Percentiles rank a stretch among this genome's conserved stretches.
phyloP scores from a whole-genome alignment of 2,329 filamentous ascomycete genomes.

The Orbilia ellipsospora region DNA sequence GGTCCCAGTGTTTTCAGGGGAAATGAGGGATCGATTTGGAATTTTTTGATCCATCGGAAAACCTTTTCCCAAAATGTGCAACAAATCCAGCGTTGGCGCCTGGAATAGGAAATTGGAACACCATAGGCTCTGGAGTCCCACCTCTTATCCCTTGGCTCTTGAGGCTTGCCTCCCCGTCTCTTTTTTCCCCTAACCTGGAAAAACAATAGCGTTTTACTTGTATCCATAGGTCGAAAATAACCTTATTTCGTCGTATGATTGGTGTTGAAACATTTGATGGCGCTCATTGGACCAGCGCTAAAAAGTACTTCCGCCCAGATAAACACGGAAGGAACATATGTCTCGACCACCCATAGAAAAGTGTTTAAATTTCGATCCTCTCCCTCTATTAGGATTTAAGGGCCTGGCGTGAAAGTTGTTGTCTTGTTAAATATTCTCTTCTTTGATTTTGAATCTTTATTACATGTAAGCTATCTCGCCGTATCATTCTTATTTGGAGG shows the following conservation, averaged over 20 bases:
- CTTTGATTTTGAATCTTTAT: not conserved
- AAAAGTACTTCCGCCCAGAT: conserved; percentile 28
- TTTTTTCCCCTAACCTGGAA: conserved; percentile 35
- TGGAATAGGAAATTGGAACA: conserved; percentile 45
- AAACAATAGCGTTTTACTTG: conserved; percentile 29
- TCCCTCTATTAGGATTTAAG: not conserved
- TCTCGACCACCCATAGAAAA: conserved; percentile 21
- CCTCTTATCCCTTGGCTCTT: conserved; percentile 22
- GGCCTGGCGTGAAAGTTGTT: not conserved
- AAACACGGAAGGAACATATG: conserved; percentile 32
- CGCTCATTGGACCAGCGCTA: conserved; percentile 3
- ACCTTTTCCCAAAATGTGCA: conserved; percentile 43
- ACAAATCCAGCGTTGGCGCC: conserved; percentile 29
- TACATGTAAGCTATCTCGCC: not conserved
- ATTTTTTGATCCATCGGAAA: conserved; percentile 21
- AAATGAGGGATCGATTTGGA: conserved; percentile 50
- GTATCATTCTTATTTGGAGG: no score
- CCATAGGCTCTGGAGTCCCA: conserved; percentile 12
- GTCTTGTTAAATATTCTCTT: not conserved
- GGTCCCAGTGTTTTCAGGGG: conserved; percentile 16
- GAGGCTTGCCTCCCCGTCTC: conserved; percentile 15
- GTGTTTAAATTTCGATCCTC: conserved; percentile 28
- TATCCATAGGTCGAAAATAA: conserved; percentile 24
- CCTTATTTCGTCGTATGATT: conserved; percentile 7
- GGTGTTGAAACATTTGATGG: conserved; percentile 36